Evolutionary conservation across 2,329 filamentous ascomycete genomes (phyloP).

Genomic region (Aciculosporium take): DNA sequence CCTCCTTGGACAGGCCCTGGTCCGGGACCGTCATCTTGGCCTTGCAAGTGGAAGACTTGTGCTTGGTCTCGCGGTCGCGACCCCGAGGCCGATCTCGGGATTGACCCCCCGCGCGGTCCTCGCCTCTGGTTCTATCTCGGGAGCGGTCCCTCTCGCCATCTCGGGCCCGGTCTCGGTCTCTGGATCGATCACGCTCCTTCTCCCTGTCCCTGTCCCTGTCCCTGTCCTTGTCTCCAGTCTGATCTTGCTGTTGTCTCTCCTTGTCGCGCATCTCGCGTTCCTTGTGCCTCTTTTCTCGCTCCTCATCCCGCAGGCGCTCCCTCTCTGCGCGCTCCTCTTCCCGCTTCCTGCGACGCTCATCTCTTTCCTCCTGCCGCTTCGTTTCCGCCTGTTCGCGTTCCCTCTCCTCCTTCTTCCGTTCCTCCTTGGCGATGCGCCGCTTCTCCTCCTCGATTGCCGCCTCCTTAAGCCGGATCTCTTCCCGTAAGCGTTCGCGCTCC

Average conservation of each 20-base stretch:
- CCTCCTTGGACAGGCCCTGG: conserved; percentile 41
- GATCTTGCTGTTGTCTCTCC: conserved; percentile 16
- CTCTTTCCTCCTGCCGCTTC: conserved; percentile 35
- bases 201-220: conserved; percentile 10
- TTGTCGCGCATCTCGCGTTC: conserved; percentile 24
- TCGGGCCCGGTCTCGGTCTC: conserved; percentile 16
- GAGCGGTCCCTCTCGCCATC: conserved; percentile 19
- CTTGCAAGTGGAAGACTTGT: conserved; percentile 12
- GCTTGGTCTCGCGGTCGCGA: conserved; percentile 17
- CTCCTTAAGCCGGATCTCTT: conserved; percentile 45
- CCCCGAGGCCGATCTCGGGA: conserved; percentile 18
- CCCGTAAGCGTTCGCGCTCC: conserved; percentile 46
- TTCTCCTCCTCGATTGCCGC: conserved; percentile 48
- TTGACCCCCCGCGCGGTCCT: conserved; percentile 16
- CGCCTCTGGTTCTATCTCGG: conserved; percentile 17
- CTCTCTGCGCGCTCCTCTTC: conserved; percentile 43
- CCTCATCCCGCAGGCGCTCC: conserved; percentile 28
- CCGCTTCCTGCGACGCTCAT: conserved; percentile 34
- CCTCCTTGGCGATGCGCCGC: conserved; percentile 40
- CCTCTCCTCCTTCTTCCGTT: conserved; percentile 35
- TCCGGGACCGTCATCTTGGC: conserved; percentile 27
- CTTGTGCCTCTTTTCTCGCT: conserved; percentile 26
- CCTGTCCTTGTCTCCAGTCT: background rate
- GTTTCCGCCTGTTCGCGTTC: conserved; percentile 35
- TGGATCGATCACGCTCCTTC: conserved; percentile 13